phyloP scores from a whole-genome alignment of 1,284 basidiomycete species.

The Trichosporon faecale region DNA sequence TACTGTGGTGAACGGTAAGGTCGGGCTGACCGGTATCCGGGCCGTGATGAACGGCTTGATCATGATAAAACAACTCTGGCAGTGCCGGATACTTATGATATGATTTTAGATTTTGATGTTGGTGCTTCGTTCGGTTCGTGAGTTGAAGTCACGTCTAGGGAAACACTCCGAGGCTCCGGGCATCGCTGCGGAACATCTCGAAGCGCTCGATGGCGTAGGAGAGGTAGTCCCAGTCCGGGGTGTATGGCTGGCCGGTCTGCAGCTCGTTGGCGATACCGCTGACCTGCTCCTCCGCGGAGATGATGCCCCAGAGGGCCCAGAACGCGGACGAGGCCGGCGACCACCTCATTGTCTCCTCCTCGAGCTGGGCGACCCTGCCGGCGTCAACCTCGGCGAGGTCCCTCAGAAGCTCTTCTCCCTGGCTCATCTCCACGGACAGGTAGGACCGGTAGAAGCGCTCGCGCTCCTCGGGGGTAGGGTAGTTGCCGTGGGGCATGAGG shows the following conservation, averaged over 20 bases:
- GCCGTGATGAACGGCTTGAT: constrained; percentile 9
- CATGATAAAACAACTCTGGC: neutral
- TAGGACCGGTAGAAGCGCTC: constrained; percentile 81
- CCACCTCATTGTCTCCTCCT: constrained; percentile 76
- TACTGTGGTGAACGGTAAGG: constrained; percentile 6
- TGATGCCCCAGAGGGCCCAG: constrained; percentile 89
- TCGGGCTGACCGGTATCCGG: constrained; percentile 9
- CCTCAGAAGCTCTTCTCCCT: constrained; percentile 37
- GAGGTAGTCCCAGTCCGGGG: constrained; percentile 50
- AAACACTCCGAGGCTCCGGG: constrained; percentile 38
- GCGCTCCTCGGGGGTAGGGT: constrained; percentile 71
- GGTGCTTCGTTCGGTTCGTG: neutral
- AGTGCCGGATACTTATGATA: neutral
- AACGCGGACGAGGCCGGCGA: constrained; percentile 79
- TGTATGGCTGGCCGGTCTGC: constrained; percentile 22
- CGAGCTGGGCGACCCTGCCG: constrained; percentile 56
- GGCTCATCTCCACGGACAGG: constrained; percentile 54
- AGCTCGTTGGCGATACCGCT: constrained; percentile 56
- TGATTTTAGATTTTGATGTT: neutral
- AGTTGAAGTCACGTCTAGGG: neutral
- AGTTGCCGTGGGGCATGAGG: constrained; percentile 63
- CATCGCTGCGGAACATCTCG: constrained; percentile 50
- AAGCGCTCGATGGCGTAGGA: constrained; percentile 49
- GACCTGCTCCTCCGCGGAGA: constrained; percentile 79
- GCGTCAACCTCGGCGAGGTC: constrained; percentile 38